Evolutionary conservation across 495 filamentous ascomycete species (phyloP), one percentile per base, ranked within the genome.

Genomic region (Xylaria grammica): DNA sequence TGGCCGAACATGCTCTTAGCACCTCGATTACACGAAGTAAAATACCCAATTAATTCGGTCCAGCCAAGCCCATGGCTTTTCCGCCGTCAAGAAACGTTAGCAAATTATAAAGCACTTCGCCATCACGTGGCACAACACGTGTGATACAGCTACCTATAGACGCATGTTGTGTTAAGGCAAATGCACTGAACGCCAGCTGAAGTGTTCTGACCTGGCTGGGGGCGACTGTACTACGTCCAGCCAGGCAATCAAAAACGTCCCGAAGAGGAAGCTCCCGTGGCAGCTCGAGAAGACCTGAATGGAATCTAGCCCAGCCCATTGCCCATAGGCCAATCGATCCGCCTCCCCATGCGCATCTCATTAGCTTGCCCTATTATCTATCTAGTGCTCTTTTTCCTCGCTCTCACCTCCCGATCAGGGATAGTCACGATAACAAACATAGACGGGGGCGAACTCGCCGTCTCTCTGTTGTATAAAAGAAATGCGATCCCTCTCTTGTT

Each of bases 231-330:
- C n/a, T n/a, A n/a, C 29, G 20, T 32, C n/a, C 29, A 15, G 27
- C 11, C 15, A 6, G n/a, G 22, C 51, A n/a, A 10, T 27, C 51
- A 17, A 27, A 59, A 10, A 32, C 42, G 19, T 34, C 56, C 42
- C 29, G 56, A 59, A 59, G 40, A 59, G 56, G 56, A 59, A 59
- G 56, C 56, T 59, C 42, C 11, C 4, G 9, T 42, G 20, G 42
- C 42, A 48, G 26, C 44, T 59, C 56, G 17, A 24, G 4, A 26
- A 15, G 42, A 22, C 40, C 34, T 17, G 42, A 48, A 19, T 42
- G 15, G 8, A 8, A 48, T 59, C 56, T 59, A 59, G 56, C 42
- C 56, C 40, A 40, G 44, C 56, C 19, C 36, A 15, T 36, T 48
- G 24, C 17, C 40, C 8, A 42, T 26, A 36, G 19, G 42, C 56